Base-by-base conservation (phyloP, 345 rosid genomes). In the Euphorbia lathyris region DNA sequence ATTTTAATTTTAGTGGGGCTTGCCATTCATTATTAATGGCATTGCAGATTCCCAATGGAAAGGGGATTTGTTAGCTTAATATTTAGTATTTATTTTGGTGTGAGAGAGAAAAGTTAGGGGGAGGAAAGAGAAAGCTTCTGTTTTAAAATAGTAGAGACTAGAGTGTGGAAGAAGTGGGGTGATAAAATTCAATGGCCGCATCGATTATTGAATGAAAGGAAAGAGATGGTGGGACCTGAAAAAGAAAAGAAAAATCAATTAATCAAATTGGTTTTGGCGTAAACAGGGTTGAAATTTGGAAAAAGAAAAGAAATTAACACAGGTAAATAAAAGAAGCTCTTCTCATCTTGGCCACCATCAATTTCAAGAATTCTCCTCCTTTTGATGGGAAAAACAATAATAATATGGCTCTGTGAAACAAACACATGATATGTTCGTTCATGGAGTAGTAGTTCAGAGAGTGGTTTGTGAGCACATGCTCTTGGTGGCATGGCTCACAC, bases 21-120 rank as follows among this genome's bases (percentile, higher is more conserved):
- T 82, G 84, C 83, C 86, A 82, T 81, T 48, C 65, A 66, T 65
- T 59, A 77, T 72, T 45, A 38, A 58, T 80, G 79, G 86, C 79
- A 73, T 78, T 80, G 97, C 98, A 75, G 96, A 88, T 94, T 91
- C 96, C 98, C 98, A 85, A 90, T 84, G 94, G 86, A 72, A 72
- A 55, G 83, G 87, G 82, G 38, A 69, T 61, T 78, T 36, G 45
- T 69, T 43, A 43, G 69, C 73, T 43, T 23, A 71, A 59, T 70
- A 68, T 63, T 34, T 13, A 4, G 13, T 43, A 12, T 45, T 45
- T 12, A 7, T 45, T 76, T 70, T 52, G 58, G 76, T 73, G 79
- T 63, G 80, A 63, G 65, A 66, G 67, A 71, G 75, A 77, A 45
- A 45, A 45, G 78, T 68, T 68, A 53, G 38, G 73, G 32, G 58